Conservation (phyloP, 1,284 basidiomycete genomes). For the Amylostereum areolatum region DNA sequence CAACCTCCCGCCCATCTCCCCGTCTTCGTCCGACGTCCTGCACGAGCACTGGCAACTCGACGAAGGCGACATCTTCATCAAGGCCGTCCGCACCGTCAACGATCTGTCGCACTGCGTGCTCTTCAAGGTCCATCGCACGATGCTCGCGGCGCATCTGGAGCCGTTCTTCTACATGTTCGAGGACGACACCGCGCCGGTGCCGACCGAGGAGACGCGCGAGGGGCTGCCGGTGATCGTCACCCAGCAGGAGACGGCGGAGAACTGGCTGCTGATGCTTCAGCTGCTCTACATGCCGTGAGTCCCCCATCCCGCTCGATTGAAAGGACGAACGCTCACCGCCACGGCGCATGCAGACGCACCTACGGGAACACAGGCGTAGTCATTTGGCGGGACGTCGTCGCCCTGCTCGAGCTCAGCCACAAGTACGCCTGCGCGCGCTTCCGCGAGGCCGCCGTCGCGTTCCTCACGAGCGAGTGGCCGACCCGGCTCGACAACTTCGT, state of each 20-base stretch:
- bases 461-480: background rate
- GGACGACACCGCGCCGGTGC: background rate
- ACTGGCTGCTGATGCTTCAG: slow-evolving; percentile 1
- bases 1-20: no score
- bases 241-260: background rate
- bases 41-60: no score
- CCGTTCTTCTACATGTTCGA: background rate
- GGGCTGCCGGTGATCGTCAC: background rate
- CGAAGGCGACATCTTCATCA: no score
- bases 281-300: slow-evolving; percentile 3
- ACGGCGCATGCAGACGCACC: background rate
- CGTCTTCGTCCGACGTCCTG: no score
- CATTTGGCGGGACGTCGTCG: background rate
- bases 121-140: background rate
- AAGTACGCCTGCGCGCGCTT: slow-evolving; percentile 1
- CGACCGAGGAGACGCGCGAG: background rate
- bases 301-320: background rate
- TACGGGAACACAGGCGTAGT: background rate
- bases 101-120: background rate
- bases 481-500: background rate
- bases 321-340: background rate
- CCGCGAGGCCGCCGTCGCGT: background rate
- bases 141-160: background rate
- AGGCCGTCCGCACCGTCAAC: no score
- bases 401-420: background rate